Evolutionary conservation across 345 rosid genomes (phyloP), one percentile per base, ranked within the genome.

Genomic region (Lepidium africanum): DNA sequence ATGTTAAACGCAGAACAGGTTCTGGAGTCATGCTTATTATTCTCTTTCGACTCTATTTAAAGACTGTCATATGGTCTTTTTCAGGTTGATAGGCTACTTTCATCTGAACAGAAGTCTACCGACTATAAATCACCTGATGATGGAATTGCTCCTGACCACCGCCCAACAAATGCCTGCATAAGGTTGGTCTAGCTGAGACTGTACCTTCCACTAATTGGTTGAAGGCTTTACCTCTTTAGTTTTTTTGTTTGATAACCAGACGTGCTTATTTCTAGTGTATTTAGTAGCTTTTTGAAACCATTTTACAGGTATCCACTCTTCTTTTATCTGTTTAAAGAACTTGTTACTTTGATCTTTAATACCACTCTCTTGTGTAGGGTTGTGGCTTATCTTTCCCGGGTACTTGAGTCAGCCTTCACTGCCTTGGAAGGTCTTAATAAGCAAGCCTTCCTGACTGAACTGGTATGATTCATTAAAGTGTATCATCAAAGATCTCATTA

Each of bases 371-470:
- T 63, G 52, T 64, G 57, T 63, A 89, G 97, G 80, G 97, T 86
- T 51, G 99, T 95, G 78, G 96, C 96, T 32, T 94, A 94, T 76
- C 93, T 94, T 80, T 85, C 97, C 59, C 96, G 97, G 50, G 96
- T 91, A 76, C 96, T 94, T 63, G 96, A 94, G 79, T 79, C 96
- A 57, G 91, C 99, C 63, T 94, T 91, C 81, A 94, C 96, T 52
- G 96, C 93, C 41, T 79, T 91, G 45, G 99, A 94, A 73, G 96
- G 97, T 76, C 96, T 87, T 77, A 94, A 91, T 85, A 94, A 94
- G 78, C 99, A 89, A 84, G 96, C 96, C 19, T 94, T 94, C 85
- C 82, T 94, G 65, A 83, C 96, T 36, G 97, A 94, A 83, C 75
- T 95, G 96, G 97, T 91, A 89, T 45, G 76, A 43, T 63, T 42